phyloP scores from a whole-genome alignment of 1,139 yeast species.

The Zygotorulaspora mrakii region DNA sequence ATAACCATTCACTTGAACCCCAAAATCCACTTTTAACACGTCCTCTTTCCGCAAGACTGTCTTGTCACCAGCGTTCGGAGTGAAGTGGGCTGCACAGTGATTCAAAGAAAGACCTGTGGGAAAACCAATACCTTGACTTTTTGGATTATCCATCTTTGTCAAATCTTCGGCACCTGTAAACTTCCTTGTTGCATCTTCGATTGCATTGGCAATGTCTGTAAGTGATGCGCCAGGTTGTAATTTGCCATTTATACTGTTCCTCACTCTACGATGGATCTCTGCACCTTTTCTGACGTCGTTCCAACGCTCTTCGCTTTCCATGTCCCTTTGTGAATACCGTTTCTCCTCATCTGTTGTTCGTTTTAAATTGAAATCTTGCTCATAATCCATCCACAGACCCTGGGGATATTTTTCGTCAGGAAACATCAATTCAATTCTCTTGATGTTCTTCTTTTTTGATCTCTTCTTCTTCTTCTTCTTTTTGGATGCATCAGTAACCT shows the following conservation, averaged over 20 bases:
- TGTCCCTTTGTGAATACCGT: slow-evolving; percentile 63
- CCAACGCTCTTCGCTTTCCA: slow-evolving; percentile 59
- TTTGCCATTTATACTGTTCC: slow-evolving; percentile 69
- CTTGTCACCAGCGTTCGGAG: slow-evolving; percentile 94
- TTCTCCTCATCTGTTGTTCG: slow-evolving; percentile 85
- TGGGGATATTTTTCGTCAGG: slow-evolving; percentile 79
- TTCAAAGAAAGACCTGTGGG: slow-evolving; percentile 95
- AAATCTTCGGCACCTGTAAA: slow-evolving; percentile 57
- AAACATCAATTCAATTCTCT: slow-evolving; percentile 62
- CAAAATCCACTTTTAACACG: slow-evolving; percentile 95
- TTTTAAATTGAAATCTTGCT: slow-evolving; percentile 65
- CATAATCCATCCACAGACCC: slow-evolving; percentile 80
- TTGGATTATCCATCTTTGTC: slow-evolving; percentile 37
- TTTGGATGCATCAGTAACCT: slow-evolving; percentile 5
- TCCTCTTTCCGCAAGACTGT: slow-evolving; percentile 76
- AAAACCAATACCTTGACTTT: slow-evolving; percentile 83
- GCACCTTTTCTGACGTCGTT: slow-evolving; percentile 94
- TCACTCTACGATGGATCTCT: slow-evolving; percentile 88
- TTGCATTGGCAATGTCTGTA: slow-evolving; percentile 83
- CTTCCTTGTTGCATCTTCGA: slow-evolving; percentile 79
- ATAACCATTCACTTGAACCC: slow-evolving; percentile 95
- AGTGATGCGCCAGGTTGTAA: slow-evolving; percentile 91
- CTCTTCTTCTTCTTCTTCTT: slow-evolving; percentile 43
- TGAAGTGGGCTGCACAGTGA: slow-evolving; percentile 95
- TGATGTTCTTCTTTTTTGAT: slow-evolving; percentile 50